A percentile compares a stretch with the other conserved stretches of the same genome.
Conservation (phyloP, 495 filamentous ascomycete species). For the Hypomontagnella submonticulosa region DNA sequence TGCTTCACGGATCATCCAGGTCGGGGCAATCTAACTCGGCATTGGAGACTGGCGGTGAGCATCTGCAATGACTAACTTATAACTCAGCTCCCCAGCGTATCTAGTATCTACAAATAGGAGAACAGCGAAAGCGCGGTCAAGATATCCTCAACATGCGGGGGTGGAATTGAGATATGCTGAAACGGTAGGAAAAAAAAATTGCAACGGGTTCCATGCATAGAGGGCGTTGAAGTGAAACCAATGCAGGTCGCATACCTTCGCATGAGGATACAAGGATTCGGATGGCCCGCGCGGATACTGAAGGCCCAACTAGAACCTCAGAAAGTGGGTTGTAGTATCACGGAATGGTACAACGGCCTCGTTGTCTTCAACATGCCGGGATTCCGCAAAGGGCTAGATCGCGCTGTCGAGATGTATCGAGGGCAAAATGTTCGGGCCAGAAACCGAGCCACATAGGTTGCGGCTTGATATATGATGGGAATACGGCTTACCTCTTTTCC, state of each 20-base stretch:
- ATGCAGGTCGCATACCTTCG: conserved; percentile 37
- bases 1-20: conserved; percentile 28
- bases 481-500: conserved; percentile 33
- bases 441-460: conserved; percentile 15
- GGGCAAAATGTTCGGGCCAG: conserved; percentile 8
- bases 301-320: conserved; percentile 37
- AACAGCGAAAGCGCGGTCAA: conserved; percentile 37
- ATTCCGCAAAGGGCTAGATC: conserved; percentile 30
- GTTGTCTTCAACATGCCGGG: conserved; percentile 32
- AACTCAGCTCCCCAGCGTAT: conserved; percentile 36
- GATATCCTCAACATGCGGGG: conserved; percentile 37
- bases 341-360: conserved; percentile 27
- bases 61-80: conserved; percentile 31
- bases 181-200: conserved; percentile 17
- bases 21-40: conserved; percentile 22
- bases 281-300: conserved; percentile 37
- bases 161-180: conserved; percentile 15
- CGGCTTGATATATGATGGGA: conserved; percentile 19
- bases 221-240: conserved; percentile 37
- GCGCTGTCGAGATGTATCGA: conserved; percentile 17
- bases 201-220: conserved; percentile 30
- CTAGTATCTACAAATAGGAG: conserved; percentile 24
- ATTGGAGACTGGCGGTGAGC: conserved; percentile 43
- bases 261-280: conserved; percentile 31
- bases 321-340: conserved; percentile 34